Evolutionary conservation across 2,329 filamentous ascomycete species (phyloP).

Genomic region (Alternaria ethzedia): DNA sequence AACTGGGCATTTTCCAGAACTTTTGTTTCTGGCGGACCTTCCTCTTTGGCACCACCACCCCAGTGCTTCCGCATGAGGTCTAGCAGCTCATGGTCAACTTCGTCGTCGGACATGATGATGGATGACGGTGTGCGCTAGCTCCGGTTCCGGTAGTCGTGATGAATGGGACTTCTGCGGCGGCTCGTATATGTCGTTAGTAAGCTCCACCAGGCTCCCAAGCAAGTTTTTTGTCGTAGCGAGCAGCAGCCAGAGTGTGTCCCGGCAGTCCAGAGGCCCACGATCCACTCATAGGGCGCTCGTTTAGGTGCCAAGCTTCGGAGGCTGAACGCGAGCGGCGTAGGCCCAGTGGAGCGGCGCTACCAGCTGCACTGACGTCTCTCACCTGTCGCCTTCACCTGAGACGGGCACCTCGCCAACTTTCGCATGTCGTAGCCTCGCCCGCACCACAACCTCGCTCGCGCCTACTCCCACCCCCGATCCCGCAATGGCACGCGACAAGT

Average conservation of each 20-base stretch:
- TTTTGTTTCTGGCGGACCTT: conserved; percentile 73
- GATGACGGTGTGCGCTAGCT: conserved; percentile 1
- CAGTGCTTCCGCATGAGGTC: conserved; percentile 84
- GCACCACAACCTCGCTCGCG: conserved; percentile 11
- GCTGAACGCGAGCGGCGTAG: conserved; percentile 23
- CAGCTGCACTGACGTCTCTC: conserved; percentile 34
- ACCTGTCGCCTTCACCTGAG: conserved; percentile 21
- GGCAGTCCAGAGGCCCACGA: conserved; percentile 3
- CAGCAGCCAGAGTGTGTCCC: neutral
- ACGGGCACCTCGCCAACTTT: conserved; percentile 13
- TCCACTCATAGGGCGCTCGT: conserved; percentile 26
- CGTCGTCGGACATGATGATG: conserved; percentile 81
- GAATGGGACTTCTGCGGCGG: neutral
- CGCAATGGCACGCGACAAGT: conserved; percentile 57
- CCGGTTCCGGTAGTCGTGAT: conserved; percentile 1
- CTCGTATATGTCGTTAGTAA: neutral
- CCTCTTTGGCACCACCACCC: conserved; percentile 62
- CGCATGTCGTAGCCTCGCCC: conserved; percentile 26
- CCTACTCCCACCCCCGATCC: conserved; percentile 7
- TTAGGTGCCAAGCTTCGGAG: conserved; percentile 33
- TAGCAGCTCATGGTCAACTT: conserved; percentile 85
- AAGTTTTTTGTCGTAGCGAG: neutral
- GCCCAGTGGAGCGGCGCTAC: conserved; percentile 22
- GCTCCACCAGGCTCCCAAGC: neutral
- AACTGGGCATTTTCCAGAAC: conserved; percentile 84